phyloP scores from a whole-genome alignment of 495 filamentous ascomycete species.

The Parathielavia appendiculata region DNA sequence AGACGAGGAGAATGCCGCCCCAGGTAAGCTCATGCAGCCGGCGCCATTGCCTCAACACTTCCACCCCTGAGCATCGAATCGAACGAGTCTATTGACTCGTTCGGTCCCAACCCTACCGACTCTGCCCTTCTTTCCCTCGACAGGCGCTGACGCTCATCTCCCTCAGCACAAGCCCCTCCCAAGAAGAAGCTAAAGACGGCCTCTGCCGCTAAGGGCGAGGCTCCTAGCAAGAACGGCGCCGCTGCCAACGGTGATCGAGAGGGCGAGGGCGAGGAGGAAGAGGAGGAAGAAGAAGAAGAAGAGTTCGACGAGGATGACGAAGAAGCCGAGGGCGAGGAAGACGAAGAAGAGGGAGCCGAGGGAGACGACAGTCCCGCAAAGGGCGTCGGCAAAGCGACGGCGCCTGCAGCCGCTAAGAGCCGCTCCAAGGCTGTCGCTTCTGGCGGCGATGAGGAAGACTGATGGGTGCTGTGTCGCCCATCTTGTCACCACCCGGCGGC shows the following conservation, averaged over 20 bases:
- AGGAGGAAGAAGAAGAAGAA: conserved; percentile 33
- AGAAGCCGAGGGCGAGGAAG: conserved; percentile 34
- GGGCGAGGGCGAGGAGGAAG: conserved; percentile 31
- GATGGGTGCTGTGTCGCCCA: conserved; percentile 1
- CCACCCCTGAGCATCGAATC: not conserved
- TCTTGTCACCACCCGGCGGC: not conserved
- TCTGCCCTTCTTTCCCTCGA: too few relatives aligned
- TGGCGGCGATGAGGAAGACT: conserved; percentile 36
- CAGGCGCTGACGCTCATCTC: not conserved
- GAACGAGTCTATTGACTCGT: not conserved
- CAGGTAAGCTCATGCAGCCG: conserved; percentile 25
- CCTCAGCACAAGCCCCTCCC: conserved; percentile 38
- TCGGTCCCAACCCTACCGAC: not conserved
- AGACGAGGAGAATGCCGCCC: conserved; percentile 25
- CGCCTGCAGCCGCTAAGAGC: conserved; percentile 13
- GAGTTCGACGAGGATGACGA: conserved; percentile 30
- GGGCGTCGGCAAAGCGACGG: conserved; percentile 31
- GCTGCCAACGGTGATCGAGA: conserved; percentile 24
- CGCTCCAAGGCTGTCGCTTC: conserved; percentile 23
- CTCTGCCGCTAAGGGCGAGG: conserved; percentile 25
- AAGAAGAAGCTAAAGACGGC: conserved; percentile 47
- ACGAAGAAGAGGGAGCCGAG: conserved; percentile 24
- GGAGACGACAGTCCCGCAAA: conserved; percentile 32
- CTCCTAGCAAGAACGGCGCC: conserved; percentile 32
- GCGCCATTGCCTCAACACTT: not conserved